Evolutionary conservation across 169 alveolate genomes (phyloP), one percentile per base, ranked within the genome.

Genomic region (Sarcocystis neurona): DNA sequence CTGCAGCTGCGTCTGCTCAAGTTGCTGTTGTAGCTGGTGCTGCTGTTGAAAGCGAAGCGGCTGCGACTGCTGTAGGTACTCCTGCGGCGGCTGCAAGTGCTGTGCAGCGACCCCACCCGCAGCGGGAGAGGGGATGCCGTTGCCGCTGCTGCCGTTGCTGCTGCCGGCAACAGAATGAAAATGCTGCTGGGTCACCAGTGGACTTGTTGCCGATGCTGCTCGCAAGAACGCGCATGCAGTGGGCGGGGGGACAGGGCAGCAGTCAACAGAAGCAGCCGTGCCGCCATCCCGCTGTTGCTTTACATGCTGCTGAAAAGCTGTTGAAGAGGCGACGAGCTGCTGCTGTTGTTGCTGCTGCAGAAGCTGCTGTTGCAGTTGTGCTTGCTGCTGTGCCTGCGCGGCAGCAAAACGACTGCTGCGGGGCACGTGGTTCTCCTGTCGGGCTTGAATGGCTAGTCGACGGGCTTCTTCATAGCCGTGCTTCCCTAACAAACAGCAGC

Each of bases 391-490:
- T 2, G 53, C 82, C 10, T 72, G 82, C 34, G 82, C 82, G 39
- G 56, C 82, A n/a, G 82, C 82, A 39, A 72, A 72, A 39, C 82
- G 82, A 43, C 56, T 72, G 53, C 82, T 72, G 23, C 91, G 72
- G 32, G 91, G 91, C 37, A 88, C 85, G 56, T 88, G 91, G 47
- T 88, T 88, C 37, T 87, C 50, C 75, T 77, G 91, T 44, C 91
- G 87, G 34, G 91, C 84, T 41, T 88, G 91, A 44, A 88, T 88
- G 6, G 91, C 91, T 43, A 88, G 88, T 63, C 82, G 32, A 15
- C 91, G 66, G 23, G 91, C 91, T 5, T 85, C 88, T 3, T 88
- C 91, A 53, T 77, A 88, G 37, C 91, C 91, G 84, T 88, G 79
- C 47, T 85, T 70, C 6, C 87, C 91, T 88, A 88, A 39, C 15